phyloP scores from a whole-genome alignment of 1,284 basidiomycete species.

The Heterobasidion irregulare region DNA sequence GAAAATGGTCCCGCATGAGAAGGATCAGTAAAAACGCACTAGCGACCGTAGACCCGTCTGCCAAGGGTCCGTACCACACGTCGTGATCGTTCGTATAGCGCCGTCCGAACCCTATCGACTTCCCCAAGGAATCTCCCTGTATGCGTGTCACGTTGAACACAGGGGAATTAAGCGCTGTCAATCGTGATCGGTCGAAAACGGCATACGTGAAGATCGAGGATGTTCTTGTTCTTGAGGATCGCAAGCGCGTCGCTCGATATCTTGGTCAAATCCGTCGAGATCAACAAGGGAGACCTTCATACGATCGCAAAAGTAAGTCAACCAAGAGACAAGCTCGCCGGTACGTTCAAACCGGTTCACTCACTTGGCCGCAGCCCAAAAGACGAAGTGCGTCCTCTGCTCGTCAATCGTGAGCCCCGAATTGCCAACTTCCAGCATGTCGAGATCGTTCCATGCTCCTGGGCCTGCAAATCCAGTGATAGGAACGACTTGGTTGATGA shows the following conservation, averaged over 20 bases:
- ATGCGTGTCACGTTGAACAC: background rate
- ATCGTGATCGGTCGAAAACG: background rate
- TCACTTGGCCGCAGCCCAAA: conserved; percentile 39
- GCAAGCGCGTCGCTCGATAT: conserved; percentile 23
- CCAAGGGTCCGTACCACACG: conserved; percentile 39
- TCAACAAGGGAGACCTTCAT: conserved; percentile 33
- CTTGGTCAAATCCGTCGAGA: conserved; percentile 33
- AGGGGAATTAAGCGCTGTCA: no score
- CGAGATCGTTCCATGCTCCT: conserved; percentile 46
- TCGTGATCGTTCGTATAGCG: conserved; percentile 42
- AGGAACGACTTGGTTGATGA: conserved; percentile 42
- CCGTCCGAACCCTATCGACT: conserved; percentile 36
- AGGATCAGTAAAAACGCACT: conserved; percentile 21
- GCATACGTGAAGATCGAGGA: background rate
- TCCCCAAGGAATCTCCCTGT: conserved; percentile 40
- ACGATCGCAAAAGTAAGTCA: background rate
- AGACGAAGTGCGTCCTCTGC: conserved; percentile 47
- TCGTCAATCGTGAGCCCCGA: conserved; percentile 41
- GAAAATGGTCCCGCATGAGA: no score
- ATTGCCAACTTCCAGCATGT: conserved; percentile 57
- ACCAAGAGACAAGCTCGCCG: no score
- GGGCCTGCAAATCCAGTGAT: conserved; percentile 36
- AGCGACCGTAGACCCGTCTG: conserved; percentile 40
- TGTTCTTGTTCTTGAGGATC: conserved; percentile 24
- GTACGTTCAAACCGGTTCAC: background rate